Percentiles rank a stretch among this genome's conserved stretches.
phyloP scores from a whole-genome alignment of 805 yeast genomes.

The Saturnispora galanensis region DNA sequence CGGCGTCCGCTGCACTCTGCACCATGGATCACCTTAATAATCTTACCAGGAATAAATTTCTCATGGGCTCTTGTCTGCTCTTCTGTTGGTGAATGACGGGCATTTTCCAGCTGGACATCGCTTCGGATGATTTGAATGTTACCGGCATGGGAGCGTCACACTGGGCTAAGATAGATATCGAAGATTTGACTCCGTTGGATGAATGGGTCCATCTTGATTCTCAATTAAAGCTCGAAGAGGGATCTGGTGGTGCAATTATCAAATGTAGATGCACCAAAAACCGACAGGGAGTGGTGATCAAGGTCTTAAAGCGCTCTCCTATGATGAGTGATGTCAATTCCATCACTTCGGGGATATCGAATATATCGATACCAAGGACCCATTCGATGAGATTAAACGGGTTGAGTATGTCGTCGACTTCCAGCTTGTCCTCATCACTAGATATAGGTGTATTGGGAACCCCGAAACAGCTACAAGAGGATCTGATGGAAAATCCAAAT shows the following conservation, averaged over 20 bases:
- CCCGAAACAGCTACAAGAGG: slow-evolving; percentile 7
- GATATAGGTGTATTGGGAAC: background rate
- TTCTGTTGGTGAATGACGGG: too few species aligned
- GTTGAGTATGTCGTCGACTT: background rate
- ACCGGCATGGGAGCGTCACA: too few species aligned
- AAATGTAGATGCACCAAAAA: slow-evolving; percentile 12
- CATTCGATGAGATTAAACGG: background rate
- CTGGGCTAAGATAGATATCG: slow-evolving; percentile 1
- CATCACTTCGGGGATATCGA: too few species aligned
- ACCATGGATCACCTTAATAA: too few species aligned
- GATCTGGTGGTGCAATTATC: slow-evolving; percentile 25
- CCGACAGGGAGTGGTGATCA: slow-evolving; percentile 6
- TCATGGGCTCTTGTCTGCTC: too few species aligned
- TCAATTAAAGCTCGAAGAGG: slow-evolving; percentile 17
- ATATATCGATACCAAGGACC: background rate
- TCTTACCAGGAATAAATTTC: too few species aligned
- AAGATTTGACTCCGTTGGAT: slow-evolving; percentile 9
- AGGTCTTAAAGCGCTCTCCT: slow-evolving; percentile 6
- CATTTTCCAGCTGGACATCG: too few species aligned
- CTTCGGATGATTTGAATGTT: too few species aligned
- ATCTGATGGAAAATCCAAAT: background rate
- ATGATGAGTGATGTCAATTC: background rate
- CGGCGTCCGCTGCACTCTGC: too few species aligned
- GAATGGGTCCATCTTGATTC: slow-evolving; percentile 8
- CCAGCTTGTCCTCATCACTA: background rate